These are phyloP conservation scores for Lentinula raphanica DNA, from an alignment of 768 basidiomycete species.

Conservation along the genomic window DNA sequence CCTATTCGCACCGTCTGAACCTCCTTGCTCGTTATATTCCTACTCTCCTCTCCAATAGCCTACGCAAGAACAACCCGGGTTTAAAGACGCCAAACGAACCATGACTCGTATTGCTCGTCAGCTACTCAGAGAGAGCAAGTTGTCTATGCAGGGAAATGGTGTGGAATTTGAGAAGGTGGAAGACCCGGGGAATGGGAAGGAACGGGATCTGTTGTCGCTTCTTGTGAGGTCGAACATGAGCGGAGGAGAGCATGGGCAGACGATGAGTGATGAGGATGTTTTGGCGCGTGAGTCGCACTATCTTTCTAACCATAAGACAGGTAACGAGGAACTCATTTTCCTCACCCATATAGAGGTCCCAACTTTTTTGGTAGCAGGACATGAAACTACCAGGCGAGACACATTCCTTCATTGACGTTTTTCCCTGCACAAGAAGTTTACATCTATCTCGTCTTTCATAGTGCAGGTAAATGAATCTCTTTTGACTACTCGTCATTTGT, in stretches of 20 bases:
- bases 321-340: too few relatives aligned
- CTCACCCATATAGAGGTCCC: slow-evolving; percentile 43
- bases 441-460: background rate
- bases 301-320: too few relatives aligned
- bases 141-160: slow-evolving; percentile 15
- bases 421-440: background rate
- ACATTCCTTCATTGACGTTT: background rate
- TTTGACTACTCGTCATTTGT: background rate
- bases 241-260: slow-evolving; percentile 52
- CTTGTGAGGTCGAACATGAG: slow-evolving; percentile 63
- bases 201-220: slow-evolving; percentile 54
- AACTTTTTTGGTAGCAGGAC: slow-evolving; percentile 39
- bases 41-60: too few relatives aligned
- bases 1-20: too few relatives aligned
- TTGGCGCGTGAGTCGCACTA: slow-evolving; percentile 32
- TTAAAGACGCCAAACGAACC: slow-evolving; percentile 27
- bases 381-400: slow-evolving; percentile 31
- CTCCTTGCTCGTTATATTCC: too few relatives aligned
- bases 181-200: slow-evolving; percentile 23
- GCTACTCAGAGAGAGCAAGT: slow-evolving; percentile 47
- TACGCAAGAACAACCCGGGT: slow-evolving; percentile 22
- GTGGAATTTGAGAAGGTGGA: background rate
- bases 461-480: background rate
- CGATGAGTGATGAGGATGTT: slow-evolving; percentile 59
- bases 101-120: slow-evolving; percentile 48